Base-by-base conservation (phyloP, 768 basidiomycete genomes). In the Amanita pallidorosea region DNA sequence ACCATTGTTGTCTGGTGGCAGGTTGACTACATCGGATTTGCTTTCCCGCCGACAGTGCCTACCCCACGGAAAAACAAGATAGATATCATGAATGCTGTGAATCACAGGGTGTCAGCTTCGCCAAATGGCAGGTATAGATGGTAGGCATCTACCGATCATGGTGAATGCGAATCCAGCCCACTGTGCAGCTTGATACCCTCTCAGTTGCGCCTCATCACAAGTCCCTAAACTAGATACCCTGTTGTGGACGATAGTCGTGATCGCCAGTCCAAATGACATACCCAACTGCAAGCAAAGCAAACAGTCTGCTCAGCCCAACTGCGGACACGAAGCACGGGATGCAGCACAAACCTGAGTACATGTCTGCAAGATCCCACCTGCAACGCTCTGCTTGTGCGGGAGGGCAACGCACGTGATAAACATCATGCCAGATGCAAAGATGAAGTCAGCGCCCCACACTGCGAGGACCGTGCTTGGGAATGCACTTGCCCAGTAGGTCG, bases 291-390 rank as follows among this genome's bases (percentile, higher is more conserved):
- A 31, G 31, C 11, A 9, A 31, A 31, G 12, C 5, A 12, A 12
- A 33, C 13, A 13, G 4, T 9, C 15, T n/a, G 12, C 25, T 44
- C 17, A 33, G 25, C 20, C 15, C n/a, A 18, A n/a, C 4, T 12
- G 6, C 5, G 23, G 15, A 31, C 20, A 25, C 13, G 12, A 45
- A 22, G 11, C 9, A 11, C 11, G 31, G 31, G 11, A 31, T 5
- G n/a, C n/a, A 15, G 3, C 17, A 17, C 65, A 49, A 48, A 79
- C 82, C 69, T 85, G 83, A 3, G 76, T 82, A 75, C 89, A 79
- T 0, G 88, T 88, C 60, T 85, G 83, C 63, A 89, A 88, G n/a
- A 89, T 53, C 9, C 79, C 88, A 3, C 85, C 88, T 4, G 81
- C 79, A 3, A 89, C 70, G 61, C 80, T 82, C 63, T 90, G 88